Percentiles rank a stretch among this genome's conserved stretches.
Evolutionary conservation across 176 grass and related monocot genomes (phyloP).

Genomic region (Phragmites australis): DNA sequence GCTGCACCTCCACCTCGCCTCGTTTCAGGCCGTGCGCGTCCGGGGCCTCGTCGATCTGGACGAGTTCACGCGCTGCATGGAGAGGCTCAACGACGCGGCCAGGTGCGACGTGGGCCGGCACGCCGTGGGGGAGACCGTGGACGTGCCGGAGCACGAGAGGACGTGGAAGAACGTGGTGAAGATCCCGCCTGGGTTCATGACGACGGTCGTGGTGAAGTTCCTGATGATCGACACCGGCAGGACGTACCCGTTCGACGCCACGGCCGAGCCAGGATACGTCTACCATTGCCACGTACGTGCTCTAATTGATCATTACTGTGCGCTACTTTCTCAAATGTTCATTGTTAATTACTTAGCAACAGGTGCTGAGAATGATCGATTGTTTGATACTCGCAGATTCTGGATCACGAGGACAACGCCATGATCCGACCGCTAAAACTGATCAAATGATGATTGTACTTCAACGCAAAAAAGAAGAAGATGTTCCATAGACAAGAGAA

Average conservation of each 20-base stretch:
- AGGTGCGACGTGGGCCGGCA: slow-evolving; percentile 43
- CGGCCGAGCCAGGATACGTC: slow-evolving; percentile 74
- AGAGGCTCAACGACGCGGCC: slow-evolving; percentile 50
- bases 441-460: slow-evolving; percentile 73
- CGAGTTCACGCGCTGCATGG: slow-evolving; percentile 71
- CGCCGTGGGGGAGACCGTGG: slow-evolving; percentile 23
- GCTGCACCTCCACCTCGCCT: slow-evolving; percentile 80
- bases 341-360: too few species aligned
- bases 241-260: slow-evolving; percentile 83
- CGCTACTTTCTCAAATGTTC: too few species aligned
- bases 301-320: too few species aligned
- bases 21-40: too few species aligned
- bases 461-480: background rate
- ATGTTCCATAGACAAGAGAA: too few species aligned
- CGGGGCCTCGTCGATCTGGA: too few species aligned
- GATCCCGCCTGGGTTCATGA: too few species aligned
- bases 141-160: slow-evolving; percentile 52
- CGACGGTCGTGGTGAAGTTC: too few species aligned
- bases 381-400: too few species aligned
- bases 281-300: slow-evolving; percentile 96
- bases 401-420: slow-evolving; percentile 94
- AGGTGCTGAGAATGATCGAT: too few species aligned
- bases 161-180: slow-evolving; percentile 99
- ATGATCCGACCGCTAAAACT: slow-evolving; percentile 96
- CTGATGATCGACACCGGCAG: too few species aligned